Base-by-base conservation (phyloP, 1,284 basidiomycete species). In the Xerocomus minutiporus region DNA sequence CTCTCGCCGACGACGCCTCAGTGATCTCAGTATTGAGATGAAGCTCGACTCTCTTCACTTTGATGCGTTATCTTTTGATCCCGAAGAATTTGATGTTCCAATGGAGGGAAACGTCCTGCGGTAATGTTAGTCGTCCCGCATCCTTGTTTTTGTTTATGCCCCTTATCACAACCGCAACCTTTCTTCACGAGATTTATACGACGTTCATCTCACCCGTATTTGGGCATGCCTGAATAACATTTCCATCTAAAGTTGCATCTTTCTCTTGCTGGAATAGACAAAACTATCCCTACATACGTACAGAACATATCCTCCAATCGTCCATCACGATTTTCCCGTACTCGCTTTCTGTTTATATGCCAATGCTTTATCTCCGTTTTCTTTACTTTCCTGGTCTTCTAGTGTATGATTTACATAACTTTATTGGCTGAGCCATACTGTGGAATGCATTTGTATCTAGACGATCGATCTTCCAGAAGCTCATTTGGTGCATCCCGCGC, bases 41-140 rank as follows among this genome's bases (percentile, higher is more conserved):
- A 72, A 69, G 42, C 77, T 87, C 15, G 81, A 85, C 61, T 85
- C 85, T 25, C 69, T 87, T 50, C 83, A 84, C 61, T 87, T 86
- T 60, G 84, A 86, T 56, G 73, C 76, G 1, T 58, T 87, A 41
- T 83, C 81, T 50, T 84, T 87, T 53, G 82, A 87, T 62, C 74
- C 76, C 20, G 77, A 82, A 54, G 74, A 73, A 43, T 84, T 82
- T 55, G 60, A 68, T 58, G 45, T 70, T 35, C 44, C 54, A 38
- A 65, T 57, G 62, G 60, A 55, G 38, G 52, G 48, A 5, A 48
- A 49, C 42, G 5, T 45, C 17, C 23, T 44, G 7, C 51, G 54
- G 51, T 69, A 47, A 69, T 44, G 48, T 48, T 23, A 3, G n/a
- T 31, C 50, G 8, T 36, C 31, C 35, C 44, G 26, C 23, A 47